Base-by-base conservation (phyloP, 306 rosid species). In the Pueraria montana region DNA sequence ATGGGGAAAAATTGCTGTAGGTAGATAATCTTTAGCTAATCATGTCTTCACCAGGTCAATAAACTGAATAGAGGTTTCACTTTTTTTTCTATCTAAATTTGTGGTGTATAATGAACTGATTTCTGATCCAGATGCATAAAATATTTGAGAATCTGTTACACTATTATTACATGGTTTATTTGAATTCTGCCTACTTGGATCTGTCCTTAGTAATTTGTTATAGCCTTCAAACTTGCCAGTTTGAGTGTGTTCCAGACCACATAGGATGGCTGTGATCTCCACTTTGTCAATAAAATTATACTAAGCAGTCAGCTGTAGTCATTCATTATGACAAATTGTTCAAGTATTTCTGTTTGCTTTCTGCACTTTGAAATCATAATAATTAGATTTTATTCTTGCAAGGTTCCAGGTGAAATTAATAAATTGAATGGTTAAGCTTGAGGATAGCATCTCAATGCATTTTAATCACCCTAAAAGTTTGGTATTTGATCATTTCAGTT, bases 101-200 rank as follows among this genome's bases (percentile, higher is more conserved):
- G 46, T 52, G 9, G 62, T 50, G n/a, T 30, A 27, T 50, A 8
- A 38, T 77, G 61, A 77, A 77, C 59, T 4, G 30, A 42, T 76
- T 32, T 76, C 27, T 59, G 27, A 43, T 74, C 63, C 16, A 3
- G n/a, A 72, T 72, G 20, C 43, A 43, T 70, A 80, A 26, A 43
- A n/a, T 71, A 36, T 70, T 56, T 80, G 46, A 77, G 11, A 77
- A 43, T 59, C 40, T 58, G 27, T 61, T 71, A 43, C 62, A 58
- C 46, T 59, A 80, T 58, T 45, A 43, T 26, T 21, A 16, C 66
- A 16, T 79, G n/a, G 34, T 79, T 50, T 66, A 78, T 53, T 23
- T 52, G 68, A 67, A 68, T 38, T 52, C 20, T 67, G 11, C 42
- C 5, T 62, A 67, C 43, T 53, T 68, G 83, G 53, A 63, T 78